Evolutionary conservation across 2,329 filamentous ascomycete species (phyloP), one percentile per base, ranked within the genome.

Genomic region (Chaetomium sp.): DNA sequence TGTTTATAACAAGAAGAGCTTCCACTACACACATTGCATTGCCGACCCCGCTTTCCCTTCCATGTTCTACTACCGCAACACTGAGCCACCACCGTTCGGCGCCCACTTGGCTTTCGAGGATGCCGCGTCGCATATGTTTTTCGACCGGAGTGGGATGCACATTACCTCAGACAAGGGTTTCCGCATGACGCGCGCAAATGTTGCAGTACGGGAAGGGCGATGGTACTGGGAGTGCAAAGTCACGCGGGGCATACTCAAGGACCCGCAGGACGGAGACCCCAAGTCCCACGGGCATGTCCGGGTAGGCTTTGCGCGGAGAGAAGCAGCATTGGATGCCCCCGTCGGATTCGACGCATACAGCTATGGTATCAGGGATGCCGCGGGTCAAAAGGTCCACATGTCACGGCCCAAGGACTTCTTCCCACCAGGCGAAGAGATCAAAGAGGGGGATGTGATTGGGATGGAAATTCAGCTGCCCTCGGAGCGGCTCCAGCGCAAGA

Each of bases 161-260:
- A 83, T 96, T 52, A 95, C 89, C 0, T 95, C 94, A 11, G 86
- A 92, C 63, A 95, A 95, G 71, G 91, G 94, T 7, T 96, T 94
- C 79, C 82, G 95, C 57, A 94, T 92, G 78, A 87, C 88, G 2
- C 84, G 92, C 41, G 91, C 89, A 10, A 99, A 99, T 65, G 87
- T 97, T 0, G 90, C 88, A 32, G 88, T 91, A 4, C 80, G 94
- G 46, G 89, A 97, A 71, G 94, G 94, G 0, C 82, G 88, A 36
- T 90, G 89, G 77, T 99, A 95, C 71, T 99, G 91, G 78, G 94
- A 99, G 72, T 91, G 92, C 71, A 91, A 88, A 66, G 84, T 99
- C 53, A 86, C 91, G 8, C 84, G 85, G 61, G 94, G 94, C 38
- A 84, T 89, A 43, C 75, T 81, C 2, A 71, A 71, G 49, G 71